These are phyloP conservation scores for Kluyveromyces sp. DNA, from an alignment of 1,139 yeast species.

Conservation along the genomic window DNA sequence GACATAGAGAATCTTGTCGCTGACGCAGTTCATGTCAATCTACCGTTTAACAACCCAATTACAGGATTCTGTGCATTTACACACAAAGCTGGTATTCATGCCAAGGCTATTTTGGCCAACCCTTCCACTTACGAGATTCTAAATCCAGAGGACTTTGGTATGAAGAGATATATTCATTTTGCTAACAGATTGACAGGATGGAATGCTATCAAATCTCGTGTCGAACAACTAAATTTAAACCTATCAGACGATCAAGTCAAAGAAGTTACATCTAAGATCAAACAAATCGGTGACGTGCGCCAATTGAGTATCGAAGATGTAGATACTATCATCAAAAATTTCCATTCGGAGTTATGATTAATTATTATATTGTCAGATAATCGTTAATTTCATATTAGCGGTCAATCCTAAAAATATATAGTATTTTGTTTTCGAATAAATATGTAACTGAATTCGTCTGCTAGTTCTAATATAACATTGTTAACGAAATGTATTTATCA, in stretches of 20 bases:
- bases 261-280: slow-evolving; percentile 84
- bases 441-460: too few species aligned
- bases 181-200: slow-evolving; percentile 95
- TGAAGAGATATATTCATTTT: slow-evolving; percentile 85
- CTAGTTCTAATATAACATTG: too few species aligned
- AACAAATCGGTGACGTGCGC: slow-evolving; percentile 81
- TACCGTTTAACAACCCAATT: slow-evolving; percentile 94
- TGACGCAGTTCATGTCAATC: slow-evolving; percentile 87
- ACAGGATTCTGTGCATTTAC: slow-evolving; percentile 98
- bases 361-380: too few species aligned
- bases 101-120: slow-evolving; percentile 92
- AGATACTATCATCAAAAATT: slow-evolving; percentile 37
- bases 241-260: slow-evolving; percentile 80
- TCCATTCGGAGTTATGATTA: slow-evolving; percentile 38
- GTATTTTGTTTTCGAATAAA: too few species aligned
- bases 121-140: slow-evolving; percentile 93
- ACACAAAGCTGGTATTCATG: slow-evolving; percentile 97
- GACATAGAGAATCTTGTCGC: slow-evolving; percentile 91
- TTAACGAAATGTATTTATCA: too few species aligned
- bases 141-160: slow-evolving; percentile 85
- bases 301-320: slow-evolving; percentile 49
- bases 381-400: too few species aligned
- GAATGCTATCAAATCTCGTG: slow-evolving; percentile 70
- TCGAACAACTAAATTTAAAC: slow-evolving; percentile 53
- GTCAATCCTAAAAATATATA: too few species aligned